Percentiles rank a stretch among this genome's conserved stretches.
Conservation (phyloP, 192 early-diverging fungal species). For the Diversispora eburnea region DNA sequence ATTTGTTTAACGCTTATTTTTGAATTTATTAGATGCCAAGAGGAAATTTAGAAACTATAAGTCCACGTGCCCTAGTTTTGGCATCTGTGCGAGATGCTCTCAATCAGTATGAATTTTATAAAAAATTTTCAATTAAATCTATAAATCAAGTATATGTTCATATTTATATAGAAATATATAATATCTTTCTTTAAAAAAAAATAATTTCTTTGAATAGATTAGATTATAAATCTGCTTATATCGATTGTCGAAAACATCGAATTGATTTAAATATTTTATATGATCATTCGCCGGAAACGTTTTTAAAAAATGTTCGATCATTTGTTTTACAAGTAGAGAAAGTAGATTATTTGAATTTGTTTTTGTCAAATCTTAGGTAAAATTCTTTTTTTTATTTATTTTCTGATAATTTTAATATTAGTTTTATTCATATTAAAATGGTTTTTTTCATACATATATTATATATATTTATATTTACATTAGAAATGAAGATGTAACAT, state of each 20-base stretch:
- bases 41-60: slow-evolving; percentile 92
- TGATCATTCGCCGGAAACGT: slow-evolving; percentile 70
- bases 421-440: too few species aligned
- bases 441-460: background rate
- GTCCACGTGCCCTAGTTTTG: slow-evolving; percentile 85
- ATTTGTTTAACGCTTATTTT: background rate
- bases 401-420: too few species aligned
- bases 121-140: background rate
- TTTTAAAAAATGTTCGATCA: slow-evolving; percentile 61
- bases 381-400: background rate
- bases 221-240: slow-evolving; percentile 78
- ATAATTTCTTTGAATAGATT: slow-evolving; percentile 27
- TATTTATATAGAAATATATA: background rate
- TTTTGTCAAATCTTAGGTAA: slow-evolving; percentile 70
- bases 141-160: too few species aligned
- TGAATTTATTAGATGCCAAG: slow-evolving; percentile 77
- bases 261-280: slow-evolving; percentile 92
- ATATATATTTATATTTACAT: background rate
- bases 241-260: slow-evolving; percentile 80
- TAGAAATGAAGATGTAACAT: slow-evolving; percentile 77
- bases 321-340: slow-evolving; percentile 78
- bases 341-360: slow-evolving; percentile 86
- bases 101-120: slow-evolving; percentile 36
- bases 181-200: background rate
- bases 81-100: slow-evolving; percentile 62